Conservation (phyloP, 108 stramenopile genomes). For the Conticribra guillardii region DNA sequence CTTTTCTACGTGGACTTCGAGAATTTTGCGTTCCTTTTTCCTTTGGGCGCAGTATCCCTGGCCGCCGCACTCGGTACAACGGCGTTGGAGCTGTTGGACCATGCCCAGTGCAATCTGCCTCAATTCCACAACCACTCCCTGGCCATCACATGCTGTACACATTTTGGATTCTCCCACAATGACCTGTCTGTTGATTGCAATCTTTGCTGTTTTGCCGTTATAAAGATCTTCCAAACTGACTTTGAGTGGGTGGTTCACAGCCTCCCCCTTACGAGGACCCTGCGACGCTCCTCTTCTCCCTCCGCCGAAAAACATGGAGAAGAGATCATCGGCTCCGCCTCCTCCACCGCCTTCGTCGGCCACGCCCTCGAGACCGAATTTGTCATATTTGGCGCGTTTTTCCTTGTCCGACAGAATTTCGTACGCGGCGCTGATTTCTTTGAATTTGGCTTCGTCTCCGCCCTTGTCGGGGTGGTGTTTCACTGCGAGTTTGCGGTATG, state of each 20-base stretch:
- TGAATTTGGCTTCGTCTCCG: conserved; percentile 90
- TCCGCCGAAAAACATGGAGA: conserved; percentile 96
- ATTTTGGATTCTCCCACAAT: conserved; percentile 81
- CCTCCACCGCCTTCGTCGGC: conserved; percentile 68
- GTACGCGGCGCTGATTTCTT: conserved; percentile 91
- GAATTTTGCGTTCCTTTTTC: conserved; percentile 92
- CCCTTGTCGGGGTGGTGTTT: conserved; percentile 93
- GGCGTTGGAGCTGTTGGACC: conserved; percentile 94
- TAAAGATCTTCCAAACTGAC: conserved; percentile 97
- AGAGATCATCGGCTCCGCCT: conserved; percentile 83
- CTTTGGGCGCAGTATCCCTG: conserved; percentile 75
- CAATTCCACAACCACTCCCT: conserved; percentile 91
- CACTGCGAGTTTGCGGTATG: conserved; percentile 86
- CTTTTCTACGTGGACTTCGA: conserved; percentile 96
- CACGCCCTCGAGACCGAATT: conserved; percentile 89
- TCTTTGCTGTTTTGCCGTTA: conserved; percentile 97
- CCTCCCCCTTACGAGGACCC: conserved; percentile 92
- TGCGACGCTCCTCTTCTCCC: conserved; percentile 56
- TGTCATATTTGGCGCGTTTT: conserved; percentile 88
- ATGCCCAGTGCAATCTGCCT: conserved; percentile 97
- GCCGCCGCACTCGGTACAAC: conserved; percentile 82
- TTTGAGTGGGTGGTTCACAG: conserved; percentile 94
- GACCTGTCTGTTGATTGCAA: conserved; percentile 94
- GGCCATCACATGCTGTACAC: conserved; percentile 88
- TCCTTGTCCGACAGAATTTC: conserved; percentile 91